Evolutionary conservation across 148 eudicot genomes (phyloP).

Genomic region (Rhododendron williamsianum): DNA sequence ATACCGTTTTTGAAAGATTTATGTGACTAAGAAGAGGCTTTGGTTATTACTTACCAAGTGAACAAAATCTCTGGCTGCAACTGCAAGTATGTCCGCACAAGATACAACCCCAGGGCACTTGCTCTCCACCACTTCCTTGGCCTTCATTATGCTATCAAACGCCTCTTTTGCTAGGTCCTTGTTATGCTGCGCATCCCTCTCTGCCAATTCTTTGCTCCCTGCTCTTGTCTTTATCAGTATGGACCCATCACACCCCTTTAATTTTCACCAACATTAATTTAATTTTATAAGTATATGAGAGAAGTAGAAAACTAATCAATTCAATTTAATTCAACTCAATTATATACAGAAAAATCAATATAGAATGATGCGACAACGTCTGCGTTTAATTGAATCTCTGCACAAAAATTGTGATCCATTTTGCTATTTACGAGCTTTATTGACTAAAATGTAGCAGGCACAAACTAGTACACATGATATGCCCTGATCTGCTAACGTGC

Average conservation of each 20-base stretch:
- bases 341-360: too few relatives aligned
- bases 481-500: not conserved
- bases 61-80: slow-evolving; percentile 76
- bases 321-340: not conserved
- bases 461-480: not conserved
- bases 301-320: not conserved
- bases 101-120: slow-evolving; percentile 89
- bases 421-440: not conserved
- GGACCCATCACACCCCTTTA: slow-evolving; percentile 89
- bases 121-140: slow-evolving; percentile 68
- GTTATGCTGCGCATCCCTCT: slow-evolving; percentile 69
- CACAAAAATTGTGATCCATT: not conserved
- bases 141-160: slow-evolving; percentile 55
- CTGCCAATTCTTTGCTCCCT: slow-evolving; percentile 60
- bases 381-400: too few relatives aligned
- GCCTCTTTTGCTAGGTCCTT: slow-evolving; percentile 66
- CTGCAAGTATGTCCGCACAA: slow-evolving; percentile 81
- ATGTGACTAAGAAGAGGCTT: too few relatives aligned
- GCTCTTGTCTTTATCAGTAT: slow-evolving; percentile 50
- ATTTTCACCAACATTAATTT: too few relatives aligned
- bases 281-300: not conserved
- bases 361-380: not conserved
- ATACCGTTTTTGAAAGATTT: too few relatives aligned
- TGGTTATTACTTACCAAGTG: slow-evolving; percentile 45
- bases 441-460: not conserved